Evolutionary conservation across 202 grass and related monocot genomes (phyloP).

Genomic region (Bolboschoenoplectus hybrid): DNA sequence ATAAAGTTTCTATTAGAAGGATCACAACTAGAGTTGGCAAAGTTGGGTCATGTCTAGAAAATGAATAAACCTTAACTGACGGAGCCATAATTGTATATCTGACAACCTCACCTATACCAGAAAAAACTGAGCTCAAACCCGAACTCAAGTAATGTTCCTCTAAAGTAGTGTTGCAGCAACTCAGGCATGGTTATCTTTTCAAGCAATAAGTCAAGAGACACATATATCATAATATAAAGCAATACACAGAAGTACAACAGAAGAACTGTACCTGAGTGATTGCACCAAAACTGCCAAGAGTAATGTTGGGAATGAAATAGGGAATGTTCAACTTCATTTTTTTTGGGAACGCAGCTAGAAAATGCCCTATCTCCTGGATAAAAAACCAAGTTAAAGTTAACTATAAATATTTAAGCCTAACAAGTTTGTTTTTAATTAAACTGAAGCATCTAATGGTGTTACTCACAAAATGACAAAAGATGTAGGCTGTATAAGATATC

Average conservation of each 20-base stretch:
- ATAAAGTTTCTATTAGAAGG: not conserved
- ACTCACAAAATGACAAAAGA: not conserved
- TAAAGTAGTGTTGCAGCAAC: not conserved
- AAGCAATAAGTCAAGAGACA: not conserved
- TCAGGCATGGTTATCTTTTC: not conserved
- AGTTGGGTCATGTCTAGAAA: no score
- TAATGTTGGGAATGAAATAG: slow-evolving; percentile 97
- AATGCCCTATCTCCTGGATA: slow-evolving; percentile 89
- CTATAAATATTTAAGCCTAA: not conserved
- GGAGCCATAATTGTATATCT: not conserved
- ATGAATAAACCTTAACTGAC: not conserved
- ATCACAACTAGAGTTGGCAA: slow-evolving; percentile 9
- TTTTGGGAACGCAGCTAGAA: slow-evolving; percentile 86
- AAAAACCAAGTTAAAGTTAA: slow-evolving; percentile 28
- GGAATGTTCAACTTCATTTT: slow-evolving; percentile 91
- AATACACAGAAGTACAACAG: not conserved
- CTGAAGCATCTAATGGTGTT: not conserved
- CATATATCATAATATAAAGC: not conserved
- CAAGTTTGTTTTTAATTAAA: slow-evolving; percentile 13
- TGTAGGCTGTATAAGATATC: not conserved
- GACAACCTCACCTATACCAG: not conserved
- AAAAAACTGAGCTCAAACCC: not conserved
- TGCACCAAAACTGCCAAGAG: slow-evolving; percentile 89
- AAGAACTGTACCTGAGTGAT: slow-evolving; percentile 78
- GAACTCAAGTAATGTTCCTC: not conserved